Evolutionary conservation across 108 stramenopile species (phyloP).

Genomic region (Licmophora abbreviata): DNA sequence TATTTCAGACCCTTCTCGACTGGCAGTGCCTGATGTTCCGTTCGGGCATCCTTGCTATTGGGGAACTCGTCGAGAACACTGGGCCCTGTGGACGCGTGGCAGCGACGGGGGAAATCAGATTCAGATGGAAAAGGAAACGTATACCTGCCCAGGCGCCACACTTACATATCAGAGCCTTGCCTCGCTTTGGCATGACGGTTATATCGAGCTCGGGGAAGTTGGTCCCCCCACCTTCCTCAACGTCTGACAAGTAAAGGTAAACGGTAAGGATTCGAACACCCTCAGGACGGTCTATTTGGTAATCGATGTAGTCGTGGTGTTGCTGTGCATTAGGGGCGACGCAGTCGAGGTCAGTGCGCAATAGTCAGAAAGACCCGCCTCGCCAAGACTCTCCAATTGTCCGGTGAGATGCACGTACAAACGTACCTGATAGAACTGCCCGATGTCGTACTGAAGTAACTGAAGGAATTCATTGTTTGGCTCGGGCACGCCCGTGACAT

Average conservation of each 20-base stretch:
- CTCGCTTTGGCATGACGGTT: conserved; percentile 47
- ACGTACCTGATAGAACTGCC: conserved; percentile 44
- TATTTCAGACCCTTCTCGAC: conserved; percentile 74
- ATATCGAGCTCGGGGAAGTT: conserved; percentile 48
- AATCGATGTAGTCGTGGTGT: conserved; percentile 53
- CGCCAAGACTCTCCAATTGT: conserved; percentile 38
- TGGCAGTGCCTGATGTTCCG: conserved; percentile 73
- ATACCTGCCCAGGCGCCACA: no score
- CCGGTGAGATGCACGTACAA: conserved; percentile 34
- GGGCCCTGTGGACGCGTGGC: no score
- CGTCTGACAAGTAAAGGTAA: conserved; percentile 86
- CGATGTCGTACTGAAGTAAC: conserved; percentile 36
- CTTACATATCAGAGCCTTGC: conserved; percentile 44
- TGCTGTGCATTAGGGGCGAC: conserved; percentile 37
- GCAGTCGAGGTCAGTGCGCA: conserved; percentile 55
- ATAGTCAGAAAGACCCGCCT: conserved; percentile 54
- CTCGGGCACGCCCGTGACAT: conserved; percentile 19
- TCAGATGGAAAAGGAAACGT: not conserved
- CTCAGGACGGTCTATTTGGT: conserved; percentile 23
- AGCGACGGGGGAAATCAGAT: not conserved
- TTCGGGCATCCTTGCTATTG: conserved; percentile 49
- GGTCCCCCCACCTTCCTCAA: conserved; percentile 81
- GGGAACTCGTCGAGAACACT: conserved; percentile 48
- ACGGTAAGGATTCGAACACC: conserved; percentile 82
- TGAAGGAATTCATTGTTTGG: conserved; percentile 66